These are phyloP conservation scores for Endocarpon pusillum DNA, from an alignment of 495 filamentous ascomycete species.

Conservation along the genomic window DNA sequence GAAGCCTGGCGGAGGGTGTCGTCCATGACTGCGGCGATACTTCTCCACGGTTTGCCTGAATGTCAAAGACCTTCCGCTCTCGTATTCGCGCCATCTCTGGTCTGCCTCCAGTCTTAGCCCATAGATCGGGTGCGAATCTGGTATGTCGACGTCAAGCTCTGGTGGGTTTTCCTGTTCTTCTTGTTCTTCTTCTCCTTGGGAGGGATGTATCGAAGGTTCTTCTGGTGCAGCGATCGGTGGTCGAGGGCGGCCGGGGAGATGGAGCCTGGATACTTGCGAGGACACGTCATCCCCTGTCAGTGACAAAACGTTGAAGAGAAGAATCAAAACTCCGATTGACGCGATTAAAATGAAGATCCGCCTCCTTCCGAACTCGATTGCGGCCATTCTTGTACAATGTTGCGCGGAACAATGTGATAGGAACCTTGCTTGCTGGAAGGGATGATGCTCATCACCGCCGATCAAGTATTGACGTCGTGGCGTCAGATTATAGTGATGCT, in stretches of 20 bases:
- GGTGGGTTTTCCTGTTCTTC: neutral
- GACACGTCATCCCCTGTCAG: neutral
- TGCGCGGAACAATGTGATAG: too few species aligned
- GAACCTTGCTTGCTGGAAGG: too few species aligned
- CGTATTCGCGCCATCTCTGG: slow-evolving; percentile 10
- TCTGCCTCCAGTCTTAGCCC: slow-evolving; percentile 16
- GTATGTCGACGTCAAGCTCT: neutral
- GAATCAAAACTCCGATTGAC: neutral
- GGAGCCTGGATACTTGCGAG: neutral
- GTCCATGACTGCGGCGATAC: slow-evolving; percentile 44
- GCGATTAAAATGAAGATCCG: slow-evolving; percentile 2
- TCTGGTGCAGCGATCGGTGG: neutral
- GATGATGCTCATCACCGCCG: too few species aligned
- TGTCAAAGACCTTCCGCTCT: slow-evolving; percentile 21
- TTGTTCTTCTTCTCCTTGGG: neutral
- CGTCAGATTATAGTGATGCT: too few species aligned
- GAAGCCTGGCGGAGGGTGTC: slow-evolving; percentile 60
- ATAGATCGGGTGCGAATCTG: slow-evolving; percentile 18
- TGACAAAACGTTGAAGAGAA: neutral
- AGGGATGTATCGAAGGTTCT: neutral
- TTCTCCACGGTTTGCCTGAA: slow-evolving; percentile 40
- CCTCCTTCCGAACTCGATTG: slow-evolving; percentile 1
- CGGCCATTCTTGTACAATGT: too few species aligned
- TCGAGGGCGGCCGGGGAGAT: neutral
- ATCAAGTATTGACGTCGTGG: too few species aligned